phyloP scores from a whole-genome alignment of 305 asterid species.

The Fraxinus dipetala region DNA sequence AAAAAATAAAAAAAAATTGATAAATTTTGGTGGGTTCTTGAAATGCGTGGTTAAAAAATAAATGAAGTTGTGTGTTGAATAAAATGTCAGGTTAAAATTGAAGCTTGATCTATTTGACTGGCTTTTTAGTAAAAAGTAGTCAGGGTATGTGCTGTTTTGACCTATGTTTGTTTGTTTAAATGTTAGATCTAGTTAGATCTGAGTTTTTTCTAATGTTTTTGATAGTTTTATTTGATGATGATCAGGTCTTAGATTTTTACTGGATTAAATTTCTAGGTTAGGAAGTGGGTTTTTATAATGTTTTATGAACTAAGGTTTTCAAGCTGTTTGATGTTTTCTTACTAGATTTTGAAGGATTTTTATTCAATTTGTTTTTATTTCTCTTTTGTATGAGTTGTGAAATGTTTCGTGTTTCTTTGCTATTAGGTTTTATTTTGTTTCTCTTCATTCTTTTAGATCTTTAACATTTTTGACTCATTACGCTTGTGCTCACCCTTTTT shows the following conservation, averaged over 20 bases:
- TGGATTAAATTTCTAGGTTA: background rate
- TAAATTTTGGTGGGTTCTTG: background rate
- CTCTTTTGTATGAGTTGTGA: background rate
- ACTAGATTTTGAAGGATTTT: background rate
- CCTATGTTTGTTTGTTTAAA: background rate
- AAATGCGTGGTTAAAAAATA: background rate
- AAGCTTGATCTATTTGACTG: background rate
- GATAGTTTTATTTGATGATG: background rate
- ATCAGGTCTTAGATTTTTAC: background rate
- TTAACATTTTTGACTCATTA: background rate
- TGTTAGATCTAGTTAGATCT: slow-evolving; percentile 31
- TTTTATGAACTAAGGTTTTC: background rate
- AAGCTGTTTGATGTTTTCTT: background rate
- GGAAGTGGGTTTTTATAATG: background rate
- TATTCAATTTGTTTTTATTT: background rate
- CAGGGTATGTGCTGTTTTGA: background rate
- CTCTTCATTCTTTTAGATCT: background rate
- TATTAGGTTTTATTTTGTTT: background rate
- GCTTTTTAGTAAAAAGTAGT: background rate
- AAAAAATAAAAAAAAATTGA: background rate
- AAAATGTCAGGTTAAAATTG: background rate
- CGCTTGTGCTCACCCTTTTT: background rate
- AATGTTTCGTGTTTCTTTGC: background rate
- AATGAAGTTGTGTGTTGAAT: background rate
- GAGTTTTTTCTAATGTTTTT: background rate